Evolutionary conservation across 2,329 filamentous ascomycete genomes (phyloP).

Genomic region (Thelonectria blattea): DNA sequence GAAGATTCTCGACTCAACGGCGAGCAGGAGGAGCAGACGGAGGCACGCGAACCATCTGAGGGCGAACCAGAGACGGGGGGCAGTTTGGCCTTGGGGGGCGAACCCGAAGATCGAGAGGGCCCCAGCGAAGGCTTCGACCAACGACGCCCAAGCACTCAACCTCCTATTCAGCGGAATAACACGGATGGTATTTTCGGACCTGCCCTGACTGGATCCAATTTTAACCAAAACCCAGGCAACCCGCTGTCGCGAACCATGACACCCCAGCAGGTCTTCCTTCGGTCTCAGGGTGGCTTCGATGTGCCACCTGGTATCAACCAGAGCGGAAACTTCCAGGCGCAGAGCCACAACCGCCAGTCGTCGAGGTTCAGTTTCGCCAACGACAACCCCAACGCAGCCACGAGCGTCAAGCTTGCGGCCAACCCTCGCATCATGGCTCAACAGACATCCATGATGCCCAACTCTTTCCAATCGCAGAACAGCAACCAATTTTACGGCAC

Average conservation of each 20-base stretch:
- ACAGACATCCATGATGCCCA: slow-evolving; percentile 86
- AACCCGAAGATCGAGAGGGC: slow-evolving; percentile 81
- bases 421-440: slow-evolving; percentile 84
- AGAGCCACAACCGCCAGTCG: slow-evolving; percentile 79
- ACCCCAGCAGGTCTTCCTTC: slow-evolving; percentile 75
- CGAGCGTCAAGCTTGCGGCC: slow-evolving; percentile 74
- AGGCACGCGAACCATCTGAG: slow-evolving; percentile 61
- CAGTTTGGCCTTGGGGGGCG: slow-evolving; percentile 88
- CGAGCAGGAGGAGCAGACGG: slow-evolving; percentile 56
- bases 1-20: slow-evolving; percentile 60
- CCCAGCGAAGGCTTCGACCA: slow-evolving; percentile 60
- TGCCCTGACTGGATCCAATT: slow-evolving; percentile 54
- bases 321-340: slow-evolving; percentile 57
- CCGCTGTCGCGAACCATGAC: slow-evolving; percentile 74
- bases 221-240: slow-evolving; percentile 56
- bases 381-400: slow-evolving; percentile 61
- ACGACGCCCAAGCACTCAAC: slow-evolving; percentile 72
- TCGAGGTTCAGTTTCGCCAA: slow-evolving; percentile 90
- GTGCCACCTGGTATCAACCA: slow-evolving; percentile 63
- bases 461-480: slow-evolving; percentile 64
- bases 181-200: slow-evolving; percentile 62
- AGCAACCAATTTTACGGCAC: slow-evolving; percentile 78
- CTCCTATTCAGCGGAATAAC: slow-evolving; percentile 73
- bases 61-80: slow-evolving; percentile 80
- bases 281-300: slow-evolving; percentile 66